Percentiles rank a stretch among this genome's conserved stretches.
Conservation (phyloP, 345 rosid genomes). For the Anacardium occidentale region DNA sequence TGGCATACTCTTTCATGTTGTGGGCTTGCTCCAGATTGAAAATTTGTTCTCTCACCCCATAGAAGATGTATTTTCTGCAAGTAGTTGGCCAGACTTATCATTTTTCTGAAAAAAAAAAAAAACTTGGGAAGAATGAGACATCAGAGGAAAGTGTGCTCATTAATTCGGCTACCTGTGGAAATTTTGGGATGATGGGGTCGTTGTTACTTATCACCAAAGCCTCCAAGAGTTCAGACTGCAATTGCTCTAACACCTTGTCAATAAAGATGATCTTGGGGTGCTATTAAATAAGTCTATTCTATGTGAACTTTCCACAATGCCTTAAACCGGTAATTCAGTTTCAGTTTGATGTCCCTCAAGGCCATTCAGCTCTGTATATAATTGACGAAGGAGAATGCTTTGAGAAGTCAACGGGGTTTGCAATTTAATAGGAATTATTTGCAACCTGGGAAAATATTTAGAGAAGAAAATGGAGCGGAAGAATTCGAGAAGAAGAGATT, state of each 20-base stretch:
- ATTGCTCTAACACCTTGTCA: background rate
- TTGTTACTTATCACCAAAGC: constrained; percentile 63
- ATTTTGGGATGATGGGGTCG: constrained; percentile 47
- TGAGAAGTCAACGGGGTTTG: background rate
- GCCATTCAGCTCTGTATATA: too few species aligned
- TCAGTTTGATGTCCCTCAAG: too few species aligned
- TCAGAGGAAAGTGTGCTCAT: background rate
- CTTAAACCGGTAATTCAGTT: too few species aligned
- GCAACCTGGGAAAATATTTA: too few species aligned
- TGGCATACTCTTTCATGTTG: constrained; percentile 76
- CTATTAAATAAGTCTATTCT: too few species aligned
- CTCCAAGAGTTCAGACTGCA: constrained; percentile 70
- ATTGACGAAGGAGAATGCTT: too few species aligned
- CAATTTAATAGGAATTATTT: background rate
- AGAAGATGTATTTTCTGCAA: constrained; percentile 78
- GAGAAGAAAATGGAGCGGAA: too few species aligned
- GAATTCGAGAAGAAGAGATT: too few species aligned
- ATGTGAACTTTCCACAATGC: background rate
- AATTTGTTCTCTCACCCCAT: constrained; percentile 88
- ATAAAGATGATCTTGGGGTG: background rate
- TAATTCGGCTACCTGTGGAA: constrained; percentile 60
- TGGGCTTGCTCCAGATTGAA: constrained; percentile 71
- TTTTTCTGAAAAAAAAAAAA: background rate
- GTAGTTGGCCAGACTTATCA: too few species aligned
- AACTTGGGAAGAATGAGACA: background rate